Evolutionary conservation across 495 filamentous ascomycete species (phyloP), one percentile per base, ranked within the genome.

Genomic region (Aspergillus wentii): DNA sequence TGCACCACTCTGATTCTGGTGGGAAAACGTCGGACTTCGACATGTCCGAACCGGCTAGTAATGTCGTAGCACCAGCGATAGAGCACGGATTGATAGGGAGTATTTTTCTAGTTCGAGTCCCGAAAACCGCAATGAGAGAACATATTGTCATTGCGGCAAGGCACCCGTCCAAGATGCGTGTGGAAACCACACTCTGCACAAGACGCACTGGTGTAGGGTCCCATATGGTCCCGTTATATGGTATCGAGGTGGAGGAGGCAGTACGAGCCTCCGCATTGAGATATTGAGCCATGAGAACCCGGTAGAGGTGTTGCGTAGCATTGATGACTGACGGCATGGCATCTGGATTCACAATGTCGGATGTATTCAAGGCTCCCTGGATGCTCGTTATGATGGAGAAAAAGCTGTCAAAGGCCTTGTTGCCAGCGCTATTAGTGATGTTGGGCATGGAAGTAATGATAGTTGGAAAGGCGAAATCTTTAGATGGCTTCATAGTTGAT

Each of bases 101-200:
- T 3, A 67, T 30, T 9, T 49, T 46, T 16, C 48, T 40, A 8
- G 50, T 55, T 2, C 34, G 52, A 31, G 56, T 51, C 2, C 49
- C 35, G 11, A 46, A 43, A 39, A 54, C 50, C 0, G 56, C 35
- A 5, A 52, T 39, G 1, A 40, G n/a, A 0, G 35, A 42, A 2
- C 47, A 48, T 3, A 59, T 17, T 1, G 58, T 34, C 22, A 54
- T 48, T 1, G 47, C 38, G 0, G 40, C 44, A 0, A 67, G 41
- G n/a, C 60, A 37, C 0, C 43, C 56, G 27, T 67, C 49, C 3
- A 67, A 49, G 21, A 62, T 46, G 3, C 54, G 52, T 5, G 59
- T 64, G 3, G 58, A 53, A 6, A 54, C 26, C 15, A 27, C 25
- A 20, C 54, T 53, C 36, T 66, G 62, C 4, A 57, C 40, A 5